Evolutionary conservation across 2,329 filamentous ascomycete genomes (phyloP), one percentile per base, ranked within the genome.

Genomic region (Xylariaceae sp.): DNA sequence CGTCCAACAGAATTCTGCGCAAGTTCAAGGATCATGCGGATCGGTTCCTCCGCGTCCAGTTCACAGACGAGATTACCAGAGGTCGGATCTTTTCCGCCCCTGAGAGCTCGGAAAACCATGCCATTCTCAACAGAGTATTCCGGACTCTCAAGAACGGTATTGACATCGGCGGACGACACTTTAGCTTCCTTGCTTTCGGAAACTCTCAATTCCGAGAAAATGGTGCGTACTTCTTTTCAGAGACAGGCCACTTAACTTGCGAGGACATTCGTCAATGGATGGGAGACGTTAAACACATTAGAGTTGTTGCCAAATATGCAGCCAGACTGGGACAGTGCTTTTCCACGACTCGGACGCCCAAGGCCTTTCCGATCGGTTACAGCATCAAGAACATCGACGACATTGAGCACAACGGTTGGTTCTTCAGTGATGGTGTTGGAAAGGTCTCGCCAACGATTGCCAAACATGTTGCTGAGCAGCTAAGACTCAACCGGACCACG

Each of bases 191-290:
- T 19, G 93, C 91, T 0, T 96, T 90, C 65, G 91, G 93, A 0
- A 97, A 93, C 62, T 96, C 93, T 0, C 93, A 98, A 55, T 87
- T 98, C 45, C 80, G 91, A 38, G 90, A 97, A 57, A 83, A 91
- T 52, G 87, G 90, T 0, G 90, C 88, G 0, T 97, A 93, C 58
- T 96, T 98, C 64, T 97, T 97, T 61, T 85, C 87, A 4, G 78
- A 86, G 0, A 81, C 79, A 0, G 68, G 78, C 0, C 70, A 79
- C 41, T 59, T 87, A 7, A 84, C 79, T 2, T 88, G 88, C 39
- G 76, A 85, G 15, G 73, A 83, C 37, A 96, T 98, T 43, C 84
- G 91, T 4, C 63, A 72, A 24, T 90, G 86, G 79, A 95, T 97
- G 85, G 93, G 93, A 0, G 69, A 85, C 12, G 95, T 98, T 54